Percentiles rank a stretch among this genome's conserved stretches.
These are phyloP conservation scores for Phanerochaete sordida DNA, from an alignment of 768 basidiomycete genomes.

Conservation along the genomic window DNA sequence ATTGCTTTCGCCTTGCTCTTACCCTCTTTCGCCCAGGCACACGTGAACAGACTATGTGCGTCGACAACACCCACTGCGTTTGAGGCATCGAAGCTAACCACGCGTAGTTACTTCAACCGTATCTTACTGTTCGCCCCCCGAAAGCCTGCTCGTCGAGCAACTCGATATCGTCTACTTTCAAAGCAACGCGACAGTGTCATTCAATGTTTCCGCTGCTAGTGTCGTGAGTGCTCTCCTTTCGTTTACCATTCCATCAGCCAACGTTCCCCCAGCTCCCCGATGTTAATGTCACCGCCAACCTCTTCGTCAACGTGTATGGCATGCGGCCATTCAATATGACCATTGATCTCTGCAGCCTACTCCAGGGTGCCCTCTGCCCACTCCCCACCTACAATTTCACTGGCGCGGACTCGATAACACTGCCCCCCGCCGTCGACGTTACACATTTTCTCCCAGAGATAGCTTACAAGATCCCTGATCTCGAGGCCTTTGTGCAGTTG, in stretches of 20 bases:
- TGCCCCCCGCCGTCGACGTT: slow-evolving; percentile 59
- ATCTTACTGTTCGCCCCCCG: slow-evolving; percentile 81
- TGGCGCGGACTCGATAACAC: slow-evolving; percentile 67
- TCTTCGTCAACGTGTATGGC: slow-evolving; percentile 87
- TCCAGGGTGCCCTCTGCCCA: slow-evolving; percentile 80
- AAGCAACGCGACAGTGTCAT: slow-evolving; percentile 68
- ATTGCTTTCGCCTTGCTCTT: slow-evolving; percentile 35
- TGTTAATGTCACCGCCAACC: slow-evolving; percentile 77
- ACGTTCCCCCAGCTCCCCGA: slow-evolving; percentile 51
- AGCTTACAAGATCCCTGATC: slow-evolving; percentile 84
- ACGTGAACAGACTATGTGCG: slow-evolving; percentile 61
- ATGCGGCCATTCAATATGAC: slow-evolving; percentile 78
- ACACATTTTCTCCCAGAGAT: slow-evolving; percentile 64
- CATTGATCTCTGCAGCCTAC: slow-evolving; percentile 79
- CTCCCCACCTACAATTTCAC: slow-evolving; percentile 83
- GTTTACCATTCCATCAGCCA: not conserved
- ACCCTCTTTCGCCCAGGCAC: slow-evolving; percentile 39
- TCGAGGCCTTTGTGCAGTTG: slow-evolving; percentile 86
- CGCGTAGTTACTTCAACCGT: slow-evolving; percentile 78
- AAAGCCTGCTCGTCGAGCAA: slow-evolving; percentile 73
- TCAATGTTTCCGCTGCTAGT: slow-evolving; percentile 84
- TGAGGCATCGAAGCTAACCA: not conserved
- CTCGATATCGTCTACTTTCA: slow-evolving; percentile 74
- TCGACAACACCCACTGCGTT: slow-evolving; percentile 14
- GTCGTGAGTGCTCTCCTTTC: slow-evolving; percentile 54